Conservation (phyloP, 2,329 filamentous ascomycete species). For the Penicillium polonicum region DNA sequence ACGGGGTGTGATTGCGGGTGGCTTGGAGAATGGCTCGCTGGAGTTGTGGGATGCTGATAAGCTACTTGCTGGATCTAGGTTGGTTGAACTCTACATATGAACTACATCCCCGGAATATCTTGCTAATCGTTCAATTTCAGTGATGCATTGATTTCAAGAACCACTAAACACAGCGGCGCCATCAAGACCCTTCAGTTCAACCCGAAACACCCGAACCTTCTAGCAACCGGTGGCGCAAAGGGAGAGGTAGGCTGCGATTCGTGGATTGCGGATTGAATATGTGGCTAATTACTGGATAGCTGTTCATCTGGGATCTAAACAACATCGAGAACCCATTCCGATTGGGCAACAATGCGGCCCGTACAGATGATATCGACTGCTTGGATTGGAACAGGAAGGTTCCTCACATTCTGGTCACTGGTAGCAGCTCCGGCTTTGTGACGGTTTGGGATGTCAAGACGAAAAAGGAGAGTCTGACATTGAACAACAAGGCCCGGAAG, state of each 20-base stretch:
- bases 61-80: conserved; percentile 55
- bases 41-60: conserved; percentile 89
- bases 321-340: conserved; percentile 85
- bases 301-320: conserved; percentile 93
- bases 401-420: conserved; percentile 91
- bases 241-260: conserved; percentile 58
- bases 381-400: conserved; percentile 99
- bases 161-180: conserved; percentile 84
- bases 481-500: conserved; percentile 87
- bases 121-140: conserved; percentile 32
- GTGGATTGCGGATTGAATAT: background rate
- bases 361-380: conserved; percentile 92
- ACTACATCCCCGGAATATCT: background rate
- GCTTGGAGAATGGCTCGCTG: conserved; percentile 88
- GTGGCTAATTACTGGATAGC: conserved; percentile 35
- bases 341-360: conserved; percentile 80
- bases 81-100: conserved; percentile 19
- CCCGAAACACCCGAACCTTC: conserved; percentile 81
- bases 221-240: conserved; percentile 90
- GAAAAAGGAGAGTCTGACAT: conserved; percentile 92
- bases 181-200: conserved; percentile 98
- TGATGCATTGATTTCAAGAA: conserved; percentile 81
- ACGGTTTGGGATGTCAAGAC: conserved; percentile 98
- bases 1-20: conserved; percentile 88
- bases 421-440: conserved; percentile 88